Evolutionary conservation across 805 yeast species (phyloP).

Genomic region (Yarrowia phangngaensis): DNA sequence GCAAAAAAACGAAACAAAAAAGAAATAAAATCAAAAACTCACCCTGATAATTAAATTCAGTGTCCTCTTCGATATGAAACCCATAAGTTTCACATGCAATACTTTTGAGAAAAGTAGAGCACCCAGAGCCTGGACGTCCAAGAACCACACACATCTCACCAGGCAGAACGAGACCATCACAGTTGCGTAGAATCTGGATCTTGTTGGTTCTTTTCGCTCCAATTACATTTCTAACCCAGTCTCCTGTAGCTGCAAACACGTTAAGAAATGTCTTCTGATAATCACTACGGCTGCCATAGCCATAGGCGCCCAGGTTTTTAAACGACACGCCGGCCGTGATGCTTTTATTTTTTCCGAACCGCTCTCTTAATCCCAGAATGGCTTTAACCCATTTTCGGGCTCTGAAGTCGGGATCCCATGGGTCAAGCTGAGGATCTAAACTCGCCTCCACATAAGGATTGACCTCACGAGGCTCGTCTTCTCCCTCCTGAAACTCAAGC

Average conservation of each 20-base stretch:
- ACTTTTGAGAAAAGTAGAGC: constrained; percentile 57
- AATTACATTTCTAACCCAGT: constrained; percentile 33
- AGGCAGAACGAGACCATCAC: constrained; percentile 54
- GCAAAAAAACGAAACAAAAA: neutral
- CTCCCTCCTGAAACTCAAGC: constrained; percentile 16
- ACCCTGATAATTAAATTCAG: constrained; percentile 48
- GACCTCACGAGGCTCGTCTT: constrained; percentile 19
- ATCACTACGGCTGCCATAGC: constrained; percentile 58
- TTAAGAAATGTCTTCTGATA: constrained; percentile 59
- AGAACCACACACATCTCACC: constrained; percentile 67
- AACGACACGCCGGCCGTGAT: constrained; percentile 58
- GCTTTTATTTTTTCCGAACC: constrained; percentile 34
- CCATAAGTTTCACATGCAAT: constrained; percentile 50
- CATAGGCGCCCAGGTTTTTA: constrained; percentile 56
- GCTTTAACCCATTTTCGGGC: constrained; percentile 63
- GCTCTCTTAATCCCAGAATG: constrained; percentile 44
- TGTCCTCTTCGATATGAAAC: constrained; percentile 47
- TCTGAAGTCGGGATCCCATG: constrained; percentile 52
- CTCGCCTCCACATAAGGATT: constrained; percentile 34
- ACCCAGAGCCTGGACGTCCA: constrained; percentile 79
- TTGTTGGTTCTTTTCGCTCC: constrained; percentile 36
- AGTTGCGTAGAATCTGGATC: constrained; percentile 47
- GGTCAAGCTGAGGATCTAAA: constrained; percentile 52
- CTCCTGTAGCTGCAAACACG: constrained; percentile 43
- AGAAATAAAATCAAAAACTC: constrained; percentile 37